A percentile compares a stretch with the other conserved stretches of the same genome.
These are phyloP conservation scores for Sporisorium reilianum DNA, from an alignment of 1,284 basidiomycete genomes.

Conservation along the genomic window DNA sequence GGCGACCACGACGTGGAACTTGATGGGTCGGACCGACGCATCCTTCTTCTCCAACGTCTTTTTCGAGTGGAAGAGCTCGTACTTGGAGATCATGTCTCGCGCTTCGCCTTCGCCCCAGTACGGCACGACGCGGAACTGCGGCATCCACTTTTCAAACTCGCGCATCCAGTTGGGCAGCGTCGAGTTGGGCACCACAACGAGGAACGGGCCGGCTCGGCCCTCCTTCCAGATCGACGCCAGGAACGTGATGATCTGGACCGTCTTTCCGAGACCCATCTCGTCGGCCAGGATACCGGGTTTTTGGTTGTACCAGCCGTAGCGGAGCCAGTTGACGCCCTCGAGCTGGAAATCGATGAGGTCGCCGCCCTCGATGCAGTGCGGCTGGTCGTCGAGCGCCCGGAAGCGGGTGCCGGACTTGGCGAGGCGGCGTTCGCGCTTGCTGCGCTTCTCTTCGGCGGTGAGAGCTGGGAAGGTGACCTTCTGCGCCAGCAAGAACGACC, in stretches of 20 bases:
- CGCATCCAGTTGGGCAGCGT: conserved; percentile 84
- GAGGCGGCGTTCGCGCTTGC: conserved; percentile 47
- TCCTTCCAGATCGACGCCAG: conserved; percentile 77
- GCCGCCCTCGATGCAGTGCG: conserved; percentile 71
- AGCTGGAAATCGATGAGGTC: conserved; percentile 74
- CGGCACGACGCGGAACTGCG: conserved; percentile 78
- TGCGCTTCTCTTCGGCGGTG: conserved; percentile 50
- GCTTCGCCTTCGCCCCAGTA: conserved; percentile 77
- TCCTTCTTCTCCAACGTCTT: conserved; percentile 43
- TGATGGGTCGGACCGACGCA: conserved; percentile 58
- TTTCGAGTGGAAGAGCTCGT: conserved; percentile 80
- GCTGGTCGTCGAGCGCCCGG: conserved; percentile 70
- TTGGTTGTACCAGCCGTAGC: conserved; percentile 72
- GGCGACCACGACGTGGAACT: conserved; percentile 57
- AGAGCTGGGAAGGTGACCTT: conserved; percentile 76
- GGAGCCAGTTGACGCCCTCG: conserved; percentile 91
- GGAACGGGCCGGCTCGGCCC: conserved; percentile 77
- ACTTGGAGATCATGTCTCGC: conserved; percentile 83
- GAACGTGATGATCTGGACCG: conserved; percentile 89
- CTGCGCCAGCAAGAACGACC: conserved; percentile 77
- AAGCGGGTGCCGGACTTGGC: conserved; percentile 48
- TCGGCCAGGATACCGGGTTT: conserved; percentile 95
- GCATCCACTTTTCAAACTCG: conserved; percentile 92
- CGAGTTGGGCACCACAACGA: conserved; percentile 94
- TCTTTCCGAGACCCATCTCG: conserved; percentile 93